Evolutionary conservation across 2,329 filamentous ascomycete genomes (phyloP).

Genomic region (Sporothrix brunneoviolacea): DNA sequence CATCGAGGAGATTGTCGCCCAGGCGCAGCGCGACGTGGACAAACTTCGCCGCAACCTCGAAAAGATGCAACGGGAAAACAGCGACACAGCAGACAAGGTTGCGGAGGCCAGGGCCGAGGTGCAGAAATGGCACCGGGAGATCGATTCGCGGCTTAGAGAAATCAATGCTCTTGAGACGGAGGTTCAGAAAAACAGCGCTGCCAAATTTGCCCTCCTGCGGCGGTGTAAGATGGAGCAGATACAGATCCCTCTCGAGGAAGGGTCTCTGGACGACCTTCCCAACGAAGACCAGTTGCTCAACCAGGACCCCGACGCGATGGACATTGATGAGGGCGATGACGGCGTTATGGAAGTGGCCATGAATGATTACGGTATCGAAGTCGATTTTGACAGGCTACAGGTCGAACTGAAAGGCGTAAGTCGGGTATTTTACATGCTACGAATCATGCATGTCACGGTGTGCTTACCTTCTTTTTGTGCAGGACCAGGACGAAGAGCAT

Average conservation of each 20-base stretch:
- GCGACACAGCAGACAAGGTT: constrained; percentile 66
- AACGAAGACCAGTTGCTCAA: constrained; percentile 76
- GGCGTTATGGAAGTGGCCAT: constrained; percentile 57
- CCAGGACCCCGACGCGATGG: constrained; percentile 82
- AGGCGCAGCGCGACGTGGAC: constrained; percentile 69
- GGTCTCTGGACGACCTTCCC: constrained; percentile 78
- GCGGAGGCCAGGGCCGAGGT: constrained; percentile 72
- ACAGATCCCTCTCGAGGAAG: constrained; percentile 67
- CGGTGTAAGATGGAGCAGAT: constrained; percentile 93
- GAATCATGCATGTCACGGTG: no score
- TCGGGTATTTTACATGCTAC: constrained; percentile 14
- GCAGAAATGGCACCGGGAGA: constrained; percentile 75
- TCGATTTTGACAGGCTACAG: constrained; percentile 76
- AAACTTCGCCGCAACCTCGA: constrained; percentile 66
- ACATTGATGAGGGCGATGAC: constrained; percentile 70
- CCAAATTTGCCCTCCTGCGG: constrained; percentile 76
- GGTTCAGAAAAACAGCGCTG: constrained; percentile 76
- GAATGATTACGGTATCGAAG: constrained; percentile 85
- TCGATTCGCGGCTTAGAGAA: constrained; percentile 65
- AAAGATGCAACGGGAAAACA: constrained; percentile 59
- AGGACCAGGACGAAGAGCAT: constrained; percentile 43
- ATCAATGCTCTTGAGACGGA: constrained; percentile 76
- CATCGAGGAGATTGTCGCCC: constrained; percentile 66
- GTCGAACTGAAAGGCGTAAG: constrained; percentile 73
- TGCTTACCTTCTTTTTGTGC: neutral